These are phyloP conservation scores for Oropetium thomaeum DNA, from an alignment of 176 grass and related monocot species.

Conservation along the genomic window DNA sequence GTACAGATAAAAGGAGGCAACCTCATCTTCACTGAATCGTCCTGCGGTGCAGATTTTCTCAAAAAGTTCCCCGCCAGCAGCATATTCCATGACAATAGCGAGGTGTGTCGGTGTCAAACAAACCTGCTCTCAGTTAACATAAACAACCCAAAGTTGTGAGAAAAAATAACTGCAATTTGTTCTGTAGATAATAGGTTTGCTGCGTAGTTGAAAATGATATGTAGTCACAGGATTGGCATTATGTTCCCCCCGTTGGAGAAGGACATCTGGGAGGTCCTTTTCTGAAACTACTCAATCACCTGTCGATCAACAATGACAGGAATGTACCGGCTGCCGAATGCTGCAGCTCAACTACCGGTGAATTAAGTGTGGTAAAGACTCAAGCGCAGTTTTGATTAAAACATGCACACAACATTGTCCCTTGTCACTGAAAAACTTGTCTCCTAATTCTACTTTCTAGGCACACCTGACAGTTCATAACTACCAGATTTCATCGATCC, in stretches of 20 bases:
- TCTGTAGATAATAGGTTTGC: neutral
- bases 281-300: slow-evolving; percentile 8
- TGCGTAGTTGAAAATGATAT: neutral
- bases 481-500: neutral
- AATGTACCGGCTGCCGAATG: neutral
- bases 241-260: neutral
- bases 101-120: slow-evolving; percentile 78
- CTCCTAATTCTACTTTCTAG: neutral
- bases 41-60: slow-evolving; percentile 79
- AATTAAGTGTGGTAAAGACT: neutral
- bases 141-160: slow-evolving; percentile 10
- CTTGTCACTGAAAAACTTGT: neutral
- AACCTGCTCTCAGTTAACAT: slow-evolving; percentile 40
- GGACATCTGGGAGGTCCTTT: neutral
- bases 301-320: neutral
- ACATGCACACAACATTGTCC: neutral
- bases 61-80: slow-evolving; percentile 89
- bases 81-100: slow-evolving; percentile 98
- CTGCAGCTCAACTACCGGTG: neutral
- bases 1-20: slow-evolving; percentile 6
- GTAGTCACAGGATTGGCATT: neutral
- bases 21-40: slow-evolving; percentile 95
- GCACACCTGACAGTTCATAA: neutral
- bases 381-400: neutral
- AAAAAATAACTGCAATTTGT: neutral